phyloP scores from a whole-genome alignment of 2,329 filamentous ascomycete genomes.

The Lanzia echinophila region DNA sequence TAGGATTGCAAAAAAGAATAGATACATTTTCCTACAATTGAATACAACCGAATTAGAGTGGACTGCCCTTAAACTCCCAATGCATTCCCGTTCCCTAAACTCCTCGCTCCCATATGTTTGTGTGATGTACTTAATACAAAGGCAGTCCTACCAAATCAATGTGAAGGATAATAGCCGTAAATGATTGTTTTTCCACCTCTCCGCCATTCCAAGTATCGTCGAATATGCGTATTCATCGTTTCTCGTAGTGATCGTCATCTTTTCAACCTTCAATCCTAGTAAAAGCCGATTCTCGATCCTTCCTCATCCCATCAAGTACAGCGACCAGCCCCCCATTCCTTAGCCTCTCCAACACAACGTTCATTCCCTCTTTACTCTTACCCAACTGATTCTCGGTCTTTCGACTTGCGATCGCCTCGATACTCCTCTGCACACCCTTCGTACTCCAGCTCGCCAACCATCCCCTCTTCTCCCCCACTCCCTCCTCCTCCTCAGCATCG shows the following conservation, averaged over 20 bases:
- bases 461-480: constrained; percentile 42
- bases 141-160: constrained; percentile 9
- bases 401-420: constrained; percentile 70
- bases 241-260: constrained; percentile 10
- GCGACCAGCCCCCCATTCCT: constrained; percentile 59
- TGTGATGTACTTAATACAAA: constrained; percentile 16
- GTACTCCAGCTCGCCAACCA: constrained; percentile 56
- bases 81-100: constrained; percentile 14
- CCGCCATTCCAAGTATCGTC: background rate
- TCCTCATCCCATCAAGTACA: constrained; percentile 64
- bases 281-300: constrained; percentile 40
- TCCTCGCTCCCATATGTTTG: constrained; percentile 23
- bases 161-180: constrained; percentile 1
- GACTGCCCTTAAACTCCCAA: constrained; percentile 4
- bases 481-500: constrained; percentile 35
- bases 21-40: background rate
- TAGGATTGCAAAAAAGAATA: background rate
- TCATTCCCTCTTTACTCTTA: constrained; percentile 79
- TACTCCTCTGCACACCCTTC: constrained; percentile 67
- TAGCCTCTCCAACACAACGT: constrained; percentile 67
- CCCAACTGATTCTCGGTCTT: constrained; percentile 72
- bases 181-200: background rate
- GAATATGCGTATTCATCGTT: constrained; percentile 1
- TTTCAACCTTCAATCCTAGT: constrained; percentile 9
- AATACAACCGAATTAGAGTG: constrained; percentile 10